Base-by-base conservation (phyloP, 345 rosid genomes). In the Euphorbia peplus region DNA sequence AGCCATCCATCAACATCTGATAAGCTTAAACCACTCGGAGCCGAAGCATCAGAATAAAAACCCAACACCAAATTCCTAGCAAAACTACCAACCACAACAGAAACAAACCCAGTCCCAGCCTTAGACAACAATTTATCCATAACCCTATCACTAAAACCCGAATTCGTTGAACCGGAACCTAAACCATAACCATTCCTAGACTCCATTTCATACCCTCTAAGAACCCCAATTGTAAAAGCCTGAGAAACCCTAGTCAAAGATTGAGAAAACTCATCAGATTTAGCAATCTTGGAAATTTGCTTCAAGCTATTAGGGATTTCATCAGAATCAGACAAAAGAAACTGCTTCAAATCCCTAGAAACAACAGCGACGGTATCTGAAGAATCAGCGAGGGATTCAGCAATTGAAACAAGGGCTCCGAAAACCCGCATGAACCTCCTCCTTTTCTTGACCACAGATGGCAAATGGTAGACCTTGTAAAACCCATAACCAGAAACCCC, bases 11-110 rank as follows among this genome's bases (percentile, higher is more conserved):
- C 81, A n/a, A 81, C 59, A 66, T 79, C 84, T 1, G 84, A 75
- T 16, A 74, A 74, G 26, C 59, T 54, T 30, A 76, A 75, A 16
- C 66, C 70, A 35, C 52, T 60, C 64, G 25, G 71, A 8, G 79
- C 69, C 26, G 61, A 78, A 63, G 75, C 79, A 41, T 48, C 66
- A 0, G 93, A 74, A 82, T 84, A 84, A 73, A 87, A 89, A 0
- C 96, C 99, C 81, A 90, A 71, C 51, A 90, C 95, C 72, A 95
- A 79, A 84, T 90, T 95, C 84, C 80, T 85, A 2, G 99, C 97
- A 77, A 95, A 90, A 76, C 97, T 95, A 78, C 97, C 97, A 24
- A 86, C 87, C 25, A 95, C 83, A 28, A 82, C 88, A 0, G 99
- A 95, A 52, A 86, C 83, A 79, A 95, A 92, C 3, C 98, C 99